Percentiles rank a stretch among this genome's conserved stretches.
Evolutionary conservation across 176 grass and related monocot genomes (phyloP).

Genomic region (Miscanthus lutarioriparius): DNA sequence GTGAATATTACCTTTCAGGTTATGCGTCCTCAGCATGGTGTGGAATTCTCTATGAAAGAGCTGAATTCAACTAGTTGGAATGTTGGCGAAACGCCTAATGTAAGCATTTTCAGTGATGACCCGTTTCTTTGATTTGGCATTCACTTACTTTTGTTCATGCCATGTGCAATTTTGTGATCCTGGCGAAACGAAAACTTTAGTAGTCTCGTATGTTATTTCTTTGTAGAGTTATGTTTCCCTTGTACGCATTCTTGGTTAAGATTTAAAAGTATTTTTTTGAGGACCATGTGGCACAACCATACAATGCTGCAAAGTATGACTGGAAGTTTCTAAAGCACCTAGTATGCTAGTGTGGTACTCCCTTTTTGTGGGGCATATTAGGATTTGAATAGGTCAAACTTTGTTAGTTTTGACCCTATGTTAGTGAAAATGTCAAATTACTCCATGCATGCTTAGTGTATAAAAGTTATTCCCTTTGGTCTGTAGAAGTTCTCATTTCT

Average conservation of each 20-base stretch:
- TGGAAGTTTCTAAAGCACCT: not conserved
- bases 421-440: not conserved
- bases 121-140: not conserved
- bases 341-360: not conserved
- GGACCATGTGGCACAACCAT: not conserved
- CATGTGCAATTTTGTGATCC: not conserved
- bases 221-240: not conserved
- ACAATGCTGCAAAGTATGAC: not conserved
- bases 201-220: not conserved
- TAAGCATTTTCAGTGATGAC: constrained; percentile 25
- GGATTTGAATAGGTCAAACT: not conserved
- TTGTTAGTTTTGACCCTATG: not conserved
- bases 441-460: not conserved
- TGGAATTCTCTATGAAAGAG: constrained; percentile 55
- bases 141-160: not conserved
- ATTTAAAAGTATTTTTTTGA: not conserved
- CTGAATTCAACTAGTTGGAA: constrained; percentile 64
- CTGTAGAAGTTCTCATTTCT: not conserved
- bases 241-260: not conserved
- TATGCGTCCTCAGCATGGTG: constrained; percentile 57
- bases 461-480: not conserved
- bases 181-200: not conserved
- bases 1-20: constrained; percentile 30
- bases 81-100: constrained; percentile 56
- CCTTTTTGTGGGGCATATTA: not conserved